Evolutionary conservation across 2,329 filamentous ascomycete species (phyloP), one percentile per base, ranked within the genome.

Genomic region (Kalmusia sp.): DNA sequence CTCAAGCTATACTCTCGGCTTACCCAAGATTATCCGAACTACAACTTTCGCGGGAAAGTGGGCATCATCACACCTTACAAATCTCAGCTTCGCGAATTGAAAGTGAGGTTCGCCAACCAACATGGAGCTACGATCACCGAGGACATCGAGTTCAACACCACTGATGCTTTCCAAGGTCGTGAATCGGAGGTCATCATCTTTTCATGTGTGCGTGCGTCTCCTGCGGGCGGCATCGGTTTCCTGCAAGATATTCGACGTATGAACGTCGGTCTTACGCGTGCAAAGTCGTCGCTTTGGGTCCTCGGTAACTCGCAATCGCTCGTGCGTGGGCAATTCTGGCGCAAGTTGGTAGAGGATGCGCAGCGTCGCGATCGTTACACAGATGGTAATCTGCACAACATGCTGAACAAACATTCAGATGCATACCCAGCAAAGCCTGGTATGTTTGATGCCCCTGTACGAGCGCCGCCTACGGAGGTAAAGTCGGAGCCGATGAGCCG

Each of bases 11-110:
- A 95, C 71, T 84, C 90, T 35, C 86, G 92, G 3, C 84, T 99
- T 58, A 85, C 84, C 33, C 82, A 81, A 0, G 93, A 96, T 69
- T 93, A 75, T 54, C 61, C 89, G 15, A 78, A 81, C 3, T 85
- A 84, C 57, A 86, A 96, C 64, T 87, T 95, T 62, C 84, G 82
- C 33, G 87, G 90, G 57, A 96, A 96, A 70, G 89, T 99, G 50
- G 95, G 95, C 63, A 93, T 99, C 72, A 99, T 99, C 71, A 98
- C 96, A 0, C 95, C 93, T 0, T 99, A 99, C 77, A 99, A 98
- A 72, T 92, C 92, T 17, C 95, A 99, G 72, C 79, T 99, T 12
- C 86, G 83, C 51, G 88, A 92, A 72, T 81, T 99, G 53, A 92
- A 90, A 59, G 80, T 82, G 40, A 87, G 87, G 2, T 99, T 99